Conservation (phyloP, 805 yeast species). For the Scheffersomyces lignosus region DNA sequence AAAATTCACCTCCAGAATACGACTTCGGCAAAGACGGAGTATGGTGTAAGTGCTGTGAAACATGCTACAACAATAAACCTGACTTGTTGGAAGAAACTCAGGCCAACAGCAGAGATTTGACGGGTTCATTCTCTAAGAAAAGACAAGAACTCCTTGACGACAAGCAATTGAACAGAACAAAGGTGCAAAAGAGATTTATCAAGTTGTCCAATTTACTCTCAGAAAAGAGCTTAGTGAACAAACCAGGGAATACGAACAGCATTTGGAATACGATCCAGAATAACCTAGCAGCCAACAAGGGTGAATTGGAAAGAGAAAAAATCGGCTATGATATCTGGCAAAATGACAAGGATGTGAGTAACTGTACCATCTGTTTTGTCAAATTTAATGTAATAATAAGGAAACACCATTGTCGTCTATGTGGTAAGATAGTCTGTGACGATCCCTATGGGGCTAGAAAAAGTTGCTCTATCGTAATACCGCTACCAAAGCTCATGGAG, state of each 20-base stretch:
- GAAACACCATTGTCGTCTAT: slow-evolving; percentile 89
- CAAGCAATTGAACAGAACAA: slow-evolving; percentile 51
- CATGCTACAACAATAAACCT: slow-evolving; percentile 57
- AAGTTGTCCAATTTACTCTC: slow-evolving; percentile 38
- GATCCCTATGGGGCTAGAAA: slow-evolving; percentile 44
- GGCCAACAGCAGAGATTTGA: slow-evolving; percentile 40
- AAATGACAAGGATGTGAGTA: slow-evolving; percentile 33
- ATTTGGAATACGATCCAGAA: not conserved
- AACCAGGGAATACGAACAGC: slow-evolving; percentile 1
- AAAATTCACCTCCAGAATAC: slow-evolving; percentile 40
- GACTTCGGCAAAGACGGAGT: slow-evolving; percentile 41
- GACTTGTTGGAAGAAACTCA: slow-evolving; percentile 52
- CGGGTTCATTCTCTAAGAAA: slow-evolving; percentile 36
- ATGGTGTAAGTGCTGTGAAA: slow-evolving; percentile 72
- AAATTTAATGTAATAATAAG: slow-evolving; percentile 58
- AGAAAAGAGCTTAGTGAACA: slow-evolving; percentile 12
- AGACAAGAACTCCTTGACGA: slow-evolving; percentile 50
- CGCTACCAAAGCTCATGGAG: slow-evolving; percentile 43
- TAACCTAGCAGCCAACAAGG: slow-evolving; percentile 1
- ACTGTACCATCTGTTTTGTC: slow-evolving; percentile 65
- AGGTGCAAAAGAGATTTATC: slow-evolving; percentile 60
- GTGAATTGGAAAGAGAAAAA: slow-evolving; percentile 27
- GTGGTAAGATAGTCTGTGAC: slow-evolving; percentile 84
- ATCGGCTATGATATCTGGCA: slow-evolving; percentile 64
- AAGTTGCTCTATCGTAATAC: slow-evolving; percentile 72